A percentile compares a stretch with the other conserved stretches of the same genome.
Evolutionary conservation across 2,329 filamentous ascomycete genomes (phyloP).

Genomic region (Neonectria sp.): DNA sequence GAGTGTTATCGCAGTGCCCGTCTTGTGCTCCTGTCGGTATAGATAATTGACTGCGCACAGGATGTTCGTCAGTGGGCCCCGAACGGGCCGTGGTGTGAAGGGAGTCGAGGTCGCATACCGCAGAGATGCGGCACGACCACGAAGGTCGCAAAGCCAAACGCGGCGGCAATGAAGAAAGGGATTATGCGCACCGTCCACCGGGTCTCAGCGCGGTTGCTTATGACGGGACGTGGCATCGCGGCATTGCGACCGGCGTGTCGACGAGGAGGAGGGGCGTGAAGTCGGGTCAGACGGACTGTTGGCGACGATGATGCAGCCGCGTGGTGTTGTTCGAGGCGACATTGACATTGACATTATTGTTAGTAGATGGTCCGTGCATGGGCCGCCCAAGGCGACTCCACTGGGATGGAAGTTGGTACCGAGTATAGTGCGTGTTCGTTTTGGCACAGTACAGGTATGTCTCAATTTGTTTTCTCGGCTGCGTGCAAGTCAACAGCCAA

Average conservation of each 20-base stretch:
- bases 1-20: slow-evolving; percentile 76
- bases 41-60: slow-evolving; percentile 75
- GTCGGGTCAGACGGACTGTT: slow-evolving; percentile 3
- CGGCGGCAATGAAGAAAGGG: slow-evolving; percentile 76
- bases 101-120: slow-evolving; percentile 64
- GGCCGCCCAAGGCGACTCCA: background rate
- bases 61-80: slow-evolving; percentile 21
- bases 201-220: slow-evolving; percentile 49
- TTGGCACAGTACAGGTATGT: background rate
- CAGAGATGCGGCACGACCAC: slow-evolving; percentile 78
- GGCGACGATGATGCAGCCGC: slow-evolving; percentile 34
- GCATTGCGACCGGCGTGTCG: slow-evolving; percentile 45
- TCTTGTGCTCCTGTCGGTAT: slow-evolving; percentile 63
- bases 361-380: background rate
- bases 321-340: background rate
- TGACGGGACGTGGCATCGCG: slow-evolving; percentile 50
- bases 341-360: background rate
- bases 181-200: slow-evolving; percentile 69
- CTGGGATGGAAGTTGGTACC: no score
- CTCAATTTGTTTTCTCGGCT: background rate
- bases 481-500: background rate
- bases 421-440: background rate
- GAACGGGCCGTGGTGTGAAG: slow-evolving; percentile 5
- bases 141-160: slow-evolving; percentile 80
- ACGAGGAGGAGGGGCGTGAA: slow-evolving; percentile 13